phyloP scores from a whole-genome alignment of 768 basidiomycete genomes.

The Mycena galericulata region DNA sequence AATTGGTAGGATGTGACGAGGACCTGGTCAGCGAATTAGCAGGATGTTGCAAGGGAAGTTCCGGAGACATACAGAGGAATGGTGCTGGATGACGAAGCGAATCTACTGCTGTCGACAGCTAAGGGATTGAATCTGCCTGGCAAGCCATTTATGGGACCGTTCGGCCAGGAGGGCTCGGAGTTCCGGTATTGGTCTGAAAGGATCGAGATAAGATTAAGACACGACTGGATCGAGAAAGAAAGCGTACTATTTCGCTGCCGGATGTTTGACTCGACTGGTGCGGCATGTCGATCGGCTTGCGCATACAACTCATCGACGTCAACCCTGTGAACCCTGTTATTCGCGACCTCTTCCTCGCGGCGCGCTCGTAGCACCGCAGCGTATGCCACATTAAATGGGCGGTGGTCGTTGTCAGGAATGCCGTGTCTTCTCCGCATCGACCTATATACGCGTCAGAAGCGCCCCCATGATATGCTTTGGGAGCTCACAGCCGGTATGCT shows the following conservation, averaged over 20 bases:
- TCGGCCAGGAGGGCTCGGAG: slow-evolving; percentile 35
- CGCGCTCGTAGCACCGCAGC: slow-evolving; percentile 72
- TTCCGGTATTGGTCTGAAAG: slow-evolving; percentile 38
- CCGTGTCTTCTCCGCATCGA: slow-evolving; percentile 82
- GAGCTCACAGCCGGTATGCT: slow-evolving; percentile 70
- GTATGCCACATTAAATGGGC: slow-evolving; percentile 91
- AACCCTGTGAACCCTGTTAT: slow-evolving; percentile 48
- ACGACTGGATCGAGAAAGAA: slow-evolving; percentile 36
- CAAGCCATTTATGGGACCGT: slow-evolving; percentile 23
- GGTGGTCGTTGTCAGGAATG: slow-evolving; percentile 84
- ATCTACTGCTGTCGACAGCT: slow-evolving; percentile 29
- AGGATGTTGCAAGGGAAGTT: not conserved
- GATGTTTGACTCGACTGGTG: slow-evolving; percentile 53
- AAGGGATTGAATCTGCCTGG: slow-evolving; percentile 42
- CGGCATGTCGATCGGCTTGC: slow-evolving; percentile 50
- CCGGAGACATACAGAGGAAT: slow-evolving; percentile 30
- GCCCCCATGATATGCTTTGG: slow-evolving; percentile 12
- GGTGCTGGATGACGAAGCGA: slow-evolving; percentile 26
- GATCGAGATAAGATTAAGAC: slow-evolving; percentile 40
- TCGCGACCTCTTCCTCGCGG: slow-evolving; percentile 62
- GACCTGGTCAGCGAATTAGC: slow-evolving; percentile 15
- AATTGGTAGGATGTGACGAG: slow-evolving; percentile 42
- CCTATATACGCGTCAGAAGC: slow-evolving; percentile 49
- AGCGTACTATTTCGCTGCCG: slow-evolving; percentile 61
- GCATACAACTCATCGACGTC: slow-evolving; percentile 38